Evolutionary conservation across 1,284 basidiomycete species (phyloP), one percentile per base, ranked within the genome.

Genomic region (Cutaneotrichosporon curvatum): DNA sequence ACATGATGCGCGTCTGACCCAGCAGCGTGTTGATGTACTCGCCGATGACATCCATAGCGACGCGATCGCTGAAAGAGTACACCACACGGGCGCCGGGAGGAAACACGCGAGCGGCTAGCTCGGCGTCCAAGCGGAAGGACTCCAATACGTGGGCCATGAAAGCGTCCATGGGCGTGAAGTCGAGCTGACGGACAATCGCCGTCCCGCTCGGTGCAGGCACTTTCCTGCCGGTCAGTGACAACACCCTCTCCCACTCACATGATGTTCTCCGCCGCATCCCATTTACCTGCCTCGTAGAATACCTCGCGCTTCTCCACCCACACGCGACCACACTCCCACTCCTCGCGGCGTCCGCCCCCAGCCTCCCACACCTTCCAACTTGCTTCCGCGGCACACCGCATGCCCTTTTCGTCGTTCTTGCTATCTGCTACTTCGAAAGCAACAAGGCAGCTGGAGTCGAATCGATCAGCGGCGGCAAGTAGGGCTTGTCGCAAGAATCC

Each of bases 241-340:
- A 35, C 25, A 34, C 25, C 19, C 19, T n/a, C n/a, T 16, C 12
- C 4, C 14, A 77, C 85, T 67, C 66, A 87, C 83, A 83, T 83
- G 62, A 92, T 81, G 69, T 95, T 95, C 52, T 84, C 81, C 32
- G 84, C 62, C 0, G 90, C 80, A 57, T 85, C 79, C 82, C 87
- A 92, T 41, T 78, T 76, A 3, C 78, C 80, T 48, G 81, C 79
- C 60, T 88, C 84, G 67, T 92, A 95, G 62, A 96, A 89, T n/a
- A 95, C 81, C 64, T 92, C 88, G 23, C 85, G 75, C 72, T 94
- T 94, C 71, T 96, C 91, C 2, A 87, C 82, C 86, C 92, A 96
- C 16, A 90, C 83, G 45, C 85, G 81, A 1, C 86, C 87, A 74
- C 90, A 81, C 65, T 92, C 89, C 88, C 88, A 92, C 51, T 87